These are phyloP conservation scores for Prunus mume DNA, from an alignment of 306 rosid species.

Conservation along the genomic window DNA sequence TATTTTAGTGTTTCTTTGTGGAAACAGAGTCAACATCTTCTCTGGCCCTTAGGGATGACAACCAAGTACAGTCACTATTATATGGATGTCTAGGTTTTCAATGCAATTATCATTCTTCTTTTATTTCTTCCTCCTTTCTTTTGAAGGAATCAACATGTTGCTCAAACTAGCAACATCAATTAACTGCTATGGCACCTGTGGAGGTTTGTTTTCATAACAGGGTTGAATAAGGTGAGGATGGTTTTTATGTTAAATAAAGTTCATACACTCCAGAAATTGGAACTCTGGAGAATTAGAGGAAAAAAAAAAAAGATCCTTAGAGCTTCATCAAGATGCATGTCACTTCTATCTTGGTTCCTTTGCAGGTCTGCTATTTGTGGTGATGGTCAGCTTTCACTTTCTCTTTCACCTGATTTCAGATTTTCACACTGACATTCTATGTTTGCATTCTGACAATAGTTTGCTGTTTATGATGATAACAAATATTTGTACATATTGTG, in stretches of 20 bases:
- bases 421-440: slow-evolving; percentile 70
- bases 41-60: slow-evolving; percentile 22
- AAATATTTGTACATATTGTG: slow-evolving; percentile 8
- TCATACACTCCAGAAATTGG: slow-evolving; percentile 35
- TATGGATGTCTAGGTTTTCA: slow-evolving; percentile 37
- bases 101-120: slow-evolving; percentile 33
- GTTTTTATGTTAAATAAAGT: slow-evolving; percentile 33
- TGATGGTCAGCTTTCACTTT: slow-evolving; percentile 67
- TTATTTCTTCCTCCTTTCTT: slow-evolving; percentile 47
- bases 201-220: slow-evolving; percentile 39
- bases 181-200: slow-evolving; percentile 43
- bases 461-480: slow-evolving; percentile 32
- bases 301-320: slow-evolving; percentile 28
- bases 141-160: slow-evolving; percentile 53
- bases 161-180: slow-evolving; percentile 45
- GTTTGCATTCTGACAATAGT: slow-evolving; percentile 57
- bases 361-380: slow-evolving; percentile 87
- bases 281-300: slow-evolving; percentile 31
- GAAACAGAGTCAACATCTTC: slow-evolving; percentile 21
- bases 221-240: slow-evolving; percentile 53
- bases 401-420: slow-evolving; percentile 67
- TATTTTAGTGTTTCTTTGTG: slow-evolving; percentile 7
- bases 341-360: slow-evolving; percentile 78
- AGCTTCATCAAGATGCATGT: slow-evolving; percentile 62
- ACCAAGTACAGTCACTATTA: slow-evolving; percentile 4